These are phyloP conservation scores for Cryptosporidium ryanae DNA, from an alignment of 169 alveolate species.

Conservation along the genomic window DNA sequence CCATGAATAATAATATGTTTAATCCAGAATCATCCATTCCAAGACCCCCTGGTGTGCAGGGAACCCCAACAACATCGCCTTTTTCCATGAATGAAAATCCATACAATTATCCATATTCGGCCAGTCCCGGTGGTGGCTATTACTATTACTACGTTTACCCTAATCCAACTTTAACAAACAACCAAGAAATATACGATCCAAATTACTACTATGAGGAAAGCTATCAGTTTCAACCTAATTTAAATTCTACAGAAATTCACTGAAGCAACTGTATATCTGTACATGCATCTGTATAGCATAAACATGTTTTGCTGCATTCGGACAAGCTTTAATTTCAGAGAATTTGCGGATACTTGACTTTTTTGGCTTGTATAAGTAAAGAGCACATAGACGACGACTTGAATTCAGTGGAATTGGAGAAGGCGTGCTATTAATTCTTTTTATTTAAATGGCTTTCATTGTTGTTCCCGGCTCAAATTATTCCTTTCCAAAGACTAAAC, in stretches of 20 bases:
- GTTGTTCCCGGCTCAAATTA: too few relatives aligned
- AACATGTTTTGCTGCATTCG: too few relatives aligned
- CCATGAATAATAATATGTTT: conserved; percentile 71
- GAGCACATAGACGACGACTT: too few relatives aligned
- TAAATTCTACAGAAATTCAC: neutral
- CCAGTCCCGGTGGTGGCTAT: conserved; percentile 74
- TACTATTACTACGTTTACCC: conserved; percentile 33
- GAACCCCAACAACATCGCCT: conserved; percentile 57
- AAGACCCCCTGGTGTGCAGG: conserved; percentile 71
- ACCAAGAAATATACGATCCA: neutral
- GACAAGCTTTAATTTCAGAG: too few relatives aligned
- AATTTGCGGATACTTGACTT: too few relatives aligned
- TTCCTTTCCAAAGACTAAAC: too few relatives aligned
- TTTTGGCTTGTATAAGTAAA: too few relatives aligned
- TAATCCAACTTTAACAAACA: neutral
- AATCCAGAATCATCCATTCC: conserved; percentile 68
- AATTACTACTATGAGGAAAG: conserved; percentile 1
- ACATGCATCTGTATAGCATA: too few relatives aligned
- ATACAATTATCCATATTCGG: conserved; percentile 57
- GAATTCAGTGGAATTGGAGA: too few relatives aligned
- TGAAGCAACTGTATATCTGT: too few relatives aligned
- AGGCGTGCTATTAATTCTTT: too few relatives aligned
- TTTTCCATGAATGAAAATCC: conserved; percentile 61
- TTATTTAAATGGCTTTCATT: too few relatives aligned
- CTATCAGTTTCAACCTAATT: neutral